A percentile compares a stretch with the other conserved stretches of the same genome.
Evolutionary conservation across 129 eudicot species (phyloP).

Genomic region (Tagetes patula): DNA sequence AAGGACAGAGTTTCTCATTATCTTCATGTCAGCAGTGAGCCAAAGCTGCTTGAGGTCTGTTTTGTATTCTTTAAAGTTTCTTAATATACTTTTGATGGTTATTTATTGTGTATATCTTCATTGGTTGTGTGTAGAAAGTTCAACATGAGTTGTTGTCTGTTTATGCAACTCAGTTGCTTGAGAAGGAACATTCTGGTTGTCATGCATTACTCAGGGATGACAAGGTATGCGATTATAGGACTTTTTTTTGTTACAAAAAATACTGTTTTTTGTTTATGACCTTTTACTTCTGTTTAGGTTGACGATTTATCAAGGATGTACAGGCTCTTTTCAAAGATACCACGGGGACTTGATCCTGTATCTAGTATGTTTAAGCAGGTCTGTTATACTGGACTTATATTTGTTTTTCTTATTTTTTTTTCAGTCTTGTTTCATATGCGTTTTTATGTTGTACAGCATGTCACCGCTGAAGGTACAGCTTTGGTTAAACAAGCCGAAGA

Average conservation of each 20-base stretch:
- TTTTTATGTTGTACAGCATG: conserved; percentile 62
- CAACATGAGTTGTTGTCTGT: conserved; percentile 82
- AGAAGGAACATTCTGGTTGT: conserved; percentile 96
- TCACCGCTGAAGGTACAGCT: conserved; percentile 89
- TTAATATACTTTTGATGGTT: neutral
- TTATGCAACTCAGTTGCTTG: conserved; percentile 84
- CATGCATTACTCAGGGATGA: conserved; percentile 94
- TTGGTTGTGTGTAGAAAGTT: conserved; percentile 53
- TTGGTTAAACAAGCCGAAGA: conserved; percentile 98
- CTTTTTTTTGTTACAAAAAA: neutral
- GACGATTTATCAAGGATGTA: conserved; percentile 95
- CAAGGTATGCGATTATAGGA: conserved; percentile 49
- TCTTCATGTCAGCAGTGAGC: conserved; percentile 80
- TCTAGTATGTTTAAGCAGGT: conserved; percentile 93
- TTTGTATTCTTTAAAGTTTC: conserved; percentile 11
- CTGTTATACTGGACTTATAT: conserved; percentile 21
- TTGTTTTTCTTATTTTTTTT: neutral
- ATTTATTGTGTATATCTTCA: conserved; percentile 3
- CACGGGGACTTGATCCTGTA: conserved; percentile 82
- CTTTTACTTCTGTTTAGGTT: conserved; percentile 43
- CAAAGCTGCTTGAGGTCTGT: conserved; percentile 78
- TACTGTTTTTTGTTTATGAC: neutral
- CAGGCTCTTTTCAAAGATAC: conserved; percentile 82
- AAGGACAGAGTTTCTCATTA: conserved; percentile 83
- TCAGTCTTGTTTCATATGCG: conserved; percentile 12